phyloP scores from a whole-genome alignment of 495 filamentous ascomycete genomes.

The Trichoderma parareesei region DNA sequence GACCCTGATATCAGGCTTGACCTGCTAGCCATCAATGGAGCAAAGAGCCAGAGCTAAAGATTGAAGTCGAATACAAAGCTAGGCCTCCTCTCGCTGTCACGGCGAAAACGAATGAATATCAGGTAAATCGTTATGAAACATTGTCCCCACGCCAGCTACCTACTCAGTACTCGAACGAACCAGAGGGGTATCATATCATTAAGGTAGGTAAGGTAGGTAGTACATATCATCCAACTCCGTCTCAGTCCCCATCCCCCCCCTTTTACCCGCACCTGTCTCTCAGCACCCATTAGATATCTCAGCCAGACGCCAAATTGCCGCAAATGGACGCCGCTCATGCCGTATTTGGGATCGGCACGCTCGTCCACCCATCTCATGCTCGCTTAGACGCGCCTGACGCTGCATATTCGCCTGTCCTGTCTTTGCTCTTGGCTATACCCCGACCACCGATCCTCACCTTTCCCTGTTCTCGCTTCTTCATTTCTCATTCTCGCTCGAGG shows the following conservation, averaged over 20 bases:
- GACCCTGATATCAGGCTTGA: too few relatives aligned
- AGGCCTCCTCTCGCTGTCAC: neutral
- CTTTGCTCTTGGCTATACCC: too few relatives aligned
- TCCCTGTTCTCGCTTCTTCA: neutral
- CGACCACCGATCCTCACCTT: neutral
- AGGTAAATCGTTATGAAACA: neutral
- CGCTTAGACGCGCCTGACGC: neutral
- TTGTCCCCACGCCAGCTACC: neutral
- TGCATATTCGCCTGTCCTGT: neutral
- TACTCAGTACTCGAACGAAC: neutral
- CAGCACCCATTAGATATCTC: neutral
- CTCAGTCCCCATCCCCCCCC: neutral
- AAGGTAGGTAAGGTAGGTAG: too few relatives aligned
- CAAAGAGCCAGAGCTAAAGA: too few relatives aligned
- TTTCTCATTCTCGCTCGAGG: neutral
- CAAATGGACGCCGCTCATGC: neutral
- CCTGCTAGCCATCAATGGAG: too few relatives aligned
- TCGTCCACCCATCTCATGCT: neutral
- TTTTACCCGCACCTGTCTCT: neutral
- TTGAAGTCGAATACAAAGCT: too few relatives aligned
- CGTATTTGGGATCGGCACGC: neutral
- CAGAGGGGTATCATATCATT: conserved; percentile 8
- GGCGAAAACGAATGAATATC: neutral
- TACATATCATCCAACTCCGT: neutral
- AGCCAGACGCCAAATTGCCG: neutral